These are phyloP conservation scores for Apium graveolens DNA, from an alignment of 129 eudicot species.

Conservation along the genomic window DNA sequence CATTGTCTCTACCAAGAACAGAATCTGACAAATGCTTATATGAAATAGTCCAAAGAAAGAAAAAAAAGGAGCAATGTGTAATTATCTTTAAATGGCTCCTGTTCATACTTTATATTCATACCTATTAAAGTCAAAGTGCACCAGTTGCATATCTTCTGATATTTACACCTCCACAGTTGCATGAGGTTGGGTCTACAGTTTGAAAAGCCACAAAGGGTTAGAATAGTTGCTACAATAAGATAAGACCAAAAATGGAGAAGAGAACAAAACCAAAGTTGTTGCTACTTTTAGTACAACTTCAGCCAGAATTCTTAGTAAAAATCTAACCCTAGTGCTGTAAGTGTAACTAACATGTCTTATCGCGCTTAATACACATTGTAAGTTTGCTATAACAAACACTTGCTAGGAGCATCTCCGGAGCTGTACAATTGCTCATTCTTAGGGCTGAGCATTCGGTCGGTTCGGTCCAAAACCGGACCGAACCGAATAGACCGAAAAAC, in stretches of 20 bases:
- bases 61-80: background rate
- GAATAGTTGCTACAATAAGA: background rate
- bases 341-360: too few relatives aligned
- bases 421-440: constrained; percentile 37
- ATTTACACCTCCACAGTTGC: constrained; percentile 90
- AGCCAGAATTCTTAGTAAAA: background rate
- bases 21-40: background rate
- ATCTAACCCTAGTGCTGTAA: too few relatives aligned
- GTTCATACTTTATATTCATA: too few relatives aligned
- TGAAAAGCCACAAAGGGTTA: constrained; percentile 1
- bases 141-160: constrained; percentile 88
- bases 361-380: too few relatives aligned
- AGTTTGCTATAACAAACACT: too few relatives aligned
- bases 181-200: constrained; percentile 70
- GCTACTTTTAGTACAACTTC: background rate
- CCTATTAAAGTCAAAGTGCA: constrained; percentile 90
- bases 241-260: background rate
- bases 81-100: background rate
- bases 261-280: background rate
- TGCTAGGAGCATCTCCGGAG: constrained; percentile 52
- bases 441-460: too few relatives aligned
- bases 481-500: too few relatives aligned
- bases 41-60: background rate
- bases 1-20: constrained; percentile 15
- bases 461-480: too few relatives aligned